Conservation (phyloP, 352 stramenopile species). For the Phytophthora litchii region DNA sequence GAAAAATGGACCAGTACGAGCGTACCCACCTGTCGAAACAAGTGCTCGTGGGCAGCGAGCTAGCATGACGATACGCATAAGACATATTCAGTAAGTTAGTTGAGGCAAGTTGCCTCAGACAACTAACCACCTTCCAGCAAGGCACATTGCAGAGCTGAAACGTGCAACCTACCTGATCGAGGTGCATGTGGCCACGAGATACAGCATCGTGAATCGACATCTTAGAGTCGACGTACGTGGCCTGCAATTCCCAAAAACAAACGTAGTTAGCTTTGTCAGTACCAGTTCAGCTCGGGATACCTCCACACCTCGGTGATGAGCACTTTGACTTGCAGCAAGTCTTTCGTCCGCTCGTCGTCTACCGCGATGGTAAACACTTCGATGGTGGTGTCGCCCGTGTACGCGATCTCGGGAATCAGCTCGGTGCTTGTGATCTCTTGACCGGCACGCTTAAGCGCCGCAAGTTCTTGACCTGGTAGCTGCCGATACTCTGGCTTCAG, state of each 20-base stretch:
- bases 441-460: slow-evolving; percentile 46
- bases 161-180: slow-evolving; percentile 57
- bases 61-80: slow-evolving; percentile 18
- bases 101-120: background rate
- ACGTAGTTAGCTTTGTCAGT: slow-evolving; percentile 20
- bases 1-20: slow-evolving; percentile 84
- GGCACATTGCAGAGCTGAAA: slow-evolving; percentile 8
- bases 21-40: slow-evolving; percentile 56
- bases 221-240: slow-evolving; percentile 65
- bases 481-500: slow-evolving; percentile 60
- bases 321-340: slow-evolving; percentile 69
- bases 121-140: background rate
- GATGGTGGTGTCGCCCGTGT: slow-evolving; percentile 82
- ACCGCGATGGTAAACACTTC: slow-evolving; percentile 49
- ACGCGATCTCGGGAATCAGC: slow-evolving; percentile 68
- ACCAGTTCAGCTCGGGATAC: slow-evolving; percentile 8
- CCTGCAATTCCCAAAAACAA: slow-evolving; percentile 35
- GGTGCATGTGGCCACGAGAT: slow-evolving; percentile 72
- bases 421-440: slow-evolving; percentile 45
- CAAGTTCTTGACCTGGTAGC: slow-evolving; percentile 49
- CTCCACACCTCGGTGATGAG: slow-evolving; percentile 78
- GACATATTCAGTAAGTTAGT: slow-evolving; percentile 20
- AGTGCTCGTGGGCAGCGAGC: slow-evolving; percentile 46
- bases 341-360: slow-evolving; percentile 26
- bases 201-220: slow-evolving; percentile 53